Evolutionary conservation across 768 basidiomycete genomes (phyloP).

Genomic region (Mycena leptocephala): DNA sequence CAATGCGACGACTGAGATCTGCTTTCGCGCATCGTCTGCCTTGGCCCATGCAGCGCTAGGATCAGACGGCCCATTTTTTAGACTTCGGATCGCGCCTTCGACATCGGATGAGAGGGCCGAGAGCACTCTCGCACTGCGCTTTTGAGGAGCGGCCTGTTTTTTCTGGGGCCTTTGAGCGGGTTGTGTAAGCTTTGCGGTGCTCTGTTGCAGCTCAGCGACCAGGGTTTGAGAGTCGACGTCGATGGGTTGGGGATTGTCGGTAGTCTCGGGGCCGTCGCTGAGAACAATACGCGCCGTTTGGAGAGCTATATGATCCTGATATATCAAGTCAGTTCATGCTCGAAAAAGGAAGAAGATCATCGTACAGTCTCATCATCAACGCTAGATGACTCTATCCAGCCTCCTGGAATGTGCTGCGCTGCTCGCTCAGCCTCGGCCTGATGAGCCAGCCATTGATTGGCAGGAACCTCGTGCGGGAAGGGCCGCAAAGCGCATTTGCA

Average conservation of each 20-base stretch:
- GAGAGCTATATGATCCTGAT: not conserved
- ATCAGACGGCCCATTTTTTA: not conserved
- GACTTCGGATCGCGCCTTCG: not conserved
- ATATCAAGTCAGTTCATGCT: not conserved
- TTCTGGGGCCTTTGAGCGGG: not conserved
- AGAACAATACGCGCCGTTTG: too few species aligned
- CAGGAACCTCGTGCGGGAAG: too few species aligned
- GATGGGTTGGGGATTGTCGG: not conserved
- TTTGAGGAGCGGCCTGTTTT: not conserved
- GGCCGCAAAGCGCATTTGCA: not conserved
- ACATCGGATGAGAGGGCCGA: not conserved
- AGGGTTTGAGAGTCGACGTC: not conserved
- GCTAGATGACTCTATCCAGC: not conserved
- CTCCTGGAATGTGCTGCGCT: too few species aligned
- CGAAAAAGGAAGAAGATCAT: not conserved
- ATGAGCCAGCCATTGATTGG: too few species aligned
- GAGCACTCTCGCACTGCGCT: not conserved
- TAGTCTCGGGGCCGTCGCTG: not conserved
- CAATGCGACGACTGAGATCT: not conserved
- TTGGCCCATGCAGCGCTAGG: not conserved
- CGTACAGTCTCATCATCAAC: not conserved
- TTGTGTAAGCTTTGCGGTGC: not conserved
- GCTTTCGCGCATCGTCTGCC: not conserved
- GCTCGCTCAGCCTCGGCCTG: too few species aligned
- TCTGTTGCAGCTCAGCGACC: slow-evolving; percentile 2